Evolutionary conservation across 2,329 filamentous ascomycete species (phyloP), one percentile per base, ranked within the genome.

Genomic region (Colletotrichum sp.): DNA sequence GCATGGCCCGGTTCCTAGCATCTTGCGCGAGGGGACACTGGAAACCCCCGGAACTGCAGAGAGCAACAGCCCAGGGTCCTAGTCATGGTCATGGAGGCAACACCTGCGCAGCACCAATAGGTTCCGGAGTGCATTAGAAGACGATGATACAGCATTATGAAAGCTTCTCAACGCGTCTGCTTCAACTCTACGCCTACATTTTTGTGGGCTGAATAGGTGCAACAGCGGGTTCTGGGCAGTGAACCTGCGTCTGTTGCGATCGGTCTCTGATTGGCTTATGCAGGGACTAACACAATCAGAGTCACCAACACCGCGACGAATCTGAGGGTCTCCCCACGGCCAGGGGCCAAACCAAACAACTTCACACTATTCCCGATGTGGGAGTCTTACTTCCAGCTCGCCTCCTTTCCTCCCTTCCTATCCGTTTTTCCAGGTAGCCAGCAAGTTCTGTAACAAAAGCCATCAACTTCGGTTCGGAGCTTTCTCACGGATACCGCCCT

Each of bases 81-180:
- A 9, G 32, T 34, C 43, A 48, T 6, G 24, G 64, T 55, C 64
- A 66, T 28, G 28, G 64, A 66, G 64, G 62, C 52, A 58, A 56
- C 43, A 16, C n/a, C n/a, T n/a, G n/a, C 16, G 68, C 38, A 56
- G 43, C 43, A 52, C 43, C 43, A 21, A 21, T 12, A 21, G 12
- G 10, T 52, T 21, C 28, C 52, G 32, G n/a, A 21, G 13, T 64
- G 58, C 43, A n/a, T 43, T 65, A 60, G 71, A 28, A 18, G 21
- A 30, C 21, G 67, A 61, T 66, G 52, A 71, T 62, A 62, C 36
- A 74, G 71, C 48, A 66, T 38, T 71, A 67, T 34, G 28, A 66
- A 66, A 66, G 58, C 71, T 65, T 70, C 21, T 36, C 43, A 38
- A 38, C 65, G 30, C 61, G 32, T 64, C 61, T 43, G 34, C 61